Conservation (phyloP, 352 stramenopile genomes). For the Globisporangium irregulare region DNA sequence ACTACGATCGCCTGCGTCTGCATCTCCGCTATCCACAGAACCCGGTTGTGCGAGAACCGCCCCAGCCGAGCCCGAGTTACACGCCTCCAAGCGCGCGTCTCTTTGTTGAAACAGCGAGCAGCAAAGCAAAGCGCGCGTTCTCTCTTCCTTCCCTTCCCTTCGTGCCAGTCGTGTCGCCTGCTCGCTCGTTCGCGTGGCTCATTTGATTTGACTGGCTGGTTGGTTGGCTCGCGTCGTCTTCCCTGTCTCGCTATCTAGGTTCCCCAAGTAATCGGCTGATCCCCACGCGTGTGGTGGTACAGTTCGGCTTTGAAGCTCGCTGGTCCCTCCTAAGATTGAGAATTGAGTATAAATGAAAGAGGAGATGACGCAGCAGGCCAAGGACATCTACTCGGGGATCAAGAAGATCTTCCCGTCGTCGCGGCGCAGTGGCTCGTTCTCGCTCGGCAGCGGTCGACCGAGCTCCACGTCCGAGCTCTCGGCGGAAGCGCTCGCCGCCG, state of each 20-base stretch:
- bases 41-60: neutral
- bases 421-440: conserved; percentile 53
- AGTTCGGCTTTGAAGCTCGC: neutral
- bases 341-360: conserved; percentile 12
- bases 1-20: neutral
- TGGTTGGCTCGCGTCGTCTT: neutral
- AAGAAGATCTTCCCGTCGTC: conserved; percentile 74
- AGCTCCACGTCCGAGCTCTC: conserved; percentile 27
- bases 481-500: conserved; percentile 29
- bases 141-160: neutral
- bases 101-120: neutral
- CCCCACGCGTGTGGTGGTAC: neutral
- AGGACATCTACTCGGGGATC: conserved; percentile 75
- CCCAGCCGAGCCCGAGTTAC: neutral
- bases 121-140: conserved; percentile 5
- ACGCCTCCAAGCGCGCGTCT: neutral
- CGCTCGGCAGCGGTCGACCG: conserved; percentile 24
- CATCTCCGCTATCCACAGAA: neutral
- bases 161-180: neutral
- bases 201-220: neutral
- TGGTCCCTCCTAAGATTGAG: neutral
- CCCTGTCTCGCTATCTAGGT: neutral
- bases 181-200: neutral
- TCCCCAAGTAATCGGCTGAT: neutral
- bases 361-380: conserved; percentile 67